phyloP scores from a whole-genome alignment of 805 yeast species.

The Candida tallmaniae region DNA sequence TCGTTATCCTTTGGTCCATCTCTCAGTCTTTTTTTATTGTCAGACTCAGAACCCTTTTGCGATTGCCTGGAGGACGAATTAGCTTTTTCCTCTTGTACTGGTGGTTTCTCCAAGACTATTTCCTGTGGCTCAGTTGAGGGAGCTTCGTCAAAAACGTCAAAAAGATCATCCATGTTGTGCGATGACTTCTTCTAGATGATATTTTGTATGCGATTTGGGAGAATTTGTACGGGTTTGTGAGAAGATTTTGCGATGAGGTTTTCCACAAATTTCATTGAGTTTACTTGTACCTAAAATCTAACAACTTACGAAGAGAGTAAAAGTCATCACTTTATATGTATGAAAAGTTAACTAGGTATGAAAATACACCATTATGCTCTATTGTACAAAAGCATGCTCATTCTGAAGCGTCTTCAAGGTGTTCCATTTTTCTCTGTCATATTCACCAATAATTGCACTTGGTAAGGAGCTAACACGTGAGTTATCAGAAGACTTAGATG shows the following conservation, averaged over 20 bases:
- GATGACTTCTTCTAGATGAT: slow-evolving; percentile 3
- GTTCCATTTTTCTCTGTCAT: slow-evolving; percentile 64
- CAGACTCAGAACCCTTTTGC: slow-evolving; percentile 10
- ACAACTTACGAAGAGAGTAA: too few species aligned
- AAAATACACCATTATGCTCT: too few species aligned
- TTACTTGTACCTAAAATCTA: too few species aligned
- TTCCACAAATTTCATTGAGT: too few species aligned
- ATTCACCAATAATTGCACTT: slow-evolving; percentile 56
- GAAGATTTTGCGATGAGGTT: too few species aligned
- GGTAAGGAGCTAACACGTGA: slow-evolving; percentile 47
- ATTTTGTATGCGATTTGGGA: neutral
- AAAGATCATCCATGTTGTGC: slow-evolving; percentile 46
- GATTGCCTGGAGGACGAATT: slow-evolving; percentile 7
- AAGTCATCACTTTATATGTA: too few species aligned
- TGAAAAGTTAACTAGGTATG: neutral
- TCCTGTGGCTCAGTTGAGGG: slow-evolving; percentile 33
- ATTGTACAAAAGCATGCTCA: neutral
- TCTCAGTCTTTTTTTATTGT: slow-evolving; percentile 15
- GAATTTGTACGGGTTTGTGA: neutral
- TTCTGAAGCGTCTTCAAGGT: slow-evolving; percentile 38
- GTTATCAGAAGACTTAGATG: slow-evolving; percentile 28
- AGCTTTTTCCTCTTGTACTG: slow-evolving; percentile 12
- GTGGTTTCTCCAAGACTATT: too few species aligned
- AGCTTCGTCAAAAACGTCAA: slow-evolving; percentile 58
- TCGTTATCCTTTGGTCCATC: slow-evolving; percentile 11